These are phyloP conservation scores for Aspergillus candidus DNA, from an alignment of 2,329 filamentous ascomycete species.

Conservation along the genomic window DNA sequence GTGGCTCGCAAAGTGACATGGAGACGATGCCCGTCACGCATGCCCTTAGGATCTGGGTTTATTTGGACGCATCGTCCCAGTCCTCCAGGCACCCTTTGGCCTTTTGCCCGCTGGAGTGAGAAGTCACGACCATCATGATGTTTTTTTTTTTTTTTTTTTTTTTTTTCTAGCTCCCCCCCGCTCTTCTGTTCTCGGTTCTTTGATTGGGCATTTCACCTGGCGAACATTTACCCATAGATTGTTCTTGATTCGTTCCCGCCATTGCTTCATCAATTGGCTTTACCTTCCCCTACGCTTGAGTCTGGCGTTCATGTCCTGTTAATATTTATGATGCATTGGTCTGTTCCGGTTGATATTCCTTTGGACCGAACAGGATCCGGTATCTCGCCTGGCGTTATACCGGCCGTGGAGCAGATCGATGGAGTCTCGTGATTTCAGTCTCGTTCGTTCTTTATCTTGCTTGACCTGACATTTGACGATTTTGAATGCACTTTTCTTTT, in stretches of 20 bases:
- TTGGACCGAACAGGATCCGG: no score
- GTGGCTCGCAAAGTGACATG: conserved; percentile 22
- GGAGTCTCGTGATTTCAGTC: conserved; percentile 1
- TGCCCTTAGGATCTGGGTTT: conserved; percentile 14
- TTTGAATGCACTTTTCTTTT: conserved; percentile 16
- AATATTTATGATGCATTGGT: conserved; percentile 21
- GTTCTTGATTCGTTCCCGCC: conserved; percentile 25
- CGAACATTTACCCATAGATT: conserved; percentile 35
- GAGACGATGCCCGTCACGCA: conserved; percentile 16
- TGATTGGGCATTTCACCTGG: conserved; percentile 33
- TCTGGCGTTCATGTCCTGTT: conserved; percentile 26
- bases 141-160: conserved; percentile 31
- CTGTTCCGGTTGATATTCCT: conserved; percentile 16
- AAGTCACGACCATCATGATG: conserved; percentile 35
- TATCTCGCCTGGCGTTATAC: no score
- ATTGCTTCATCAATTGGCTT: conserved; percentile 28
- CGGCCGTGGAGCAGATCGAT: no score
- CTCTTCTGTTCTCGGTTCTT: conserved; percentile 25
- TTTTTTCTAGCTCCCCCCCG: conserved; percentile 18
- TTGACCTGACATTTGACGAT: conserved; percentile 12
- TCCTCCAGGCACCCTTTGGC: conserved; percentile 3
- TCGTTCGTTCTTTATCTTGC: conserved; percentile 4
- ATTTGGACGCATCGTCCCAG: conserved; percentile 5
- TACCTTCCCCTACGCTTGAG: conserved; percentile 11
- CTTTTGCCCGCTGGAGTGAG: conserved; percentile 17